Evolutionary conservation across 805 yeast genomes (phyloP), one percentile per base, ranked within the genome.

Genomic region (Zygotorulaspora danielsina): DNA sequence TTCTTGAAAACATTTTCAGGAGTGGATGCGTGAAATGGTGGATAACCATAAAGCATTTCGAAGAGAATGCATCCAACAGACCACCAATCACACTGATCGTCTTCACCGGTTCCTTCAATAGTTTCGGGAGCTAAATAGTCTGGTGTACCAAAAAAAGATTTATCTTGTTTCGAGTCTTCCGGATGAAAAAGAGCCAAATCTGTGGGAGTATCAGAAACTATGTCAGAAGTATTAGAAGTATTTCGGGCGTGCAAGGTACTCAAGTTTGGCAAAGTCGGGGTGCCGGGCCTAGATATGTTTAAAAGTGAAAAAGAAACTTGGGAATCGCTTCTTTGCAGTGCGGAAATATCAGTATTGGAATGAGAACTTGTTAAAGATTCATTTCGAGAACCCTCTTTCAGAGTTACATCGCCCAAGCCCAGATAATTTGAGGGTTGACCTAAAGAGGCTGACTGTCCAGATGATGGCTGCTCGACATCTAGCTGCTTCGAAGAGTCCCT

Each of bases 41-140:
- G 96, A 58, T 78, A 84, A 0, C 98, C 98, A 59, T 82, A 84
- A 28, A 87, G 57, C 56, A 93, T 82, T 63, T 93, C 99, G 67
- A 90, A 93, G 41, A 90, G 64, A 9, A 93, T 87, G 61, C 97
- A 90, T 0, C 99, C 99, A 22, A 90, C 76, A 2, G 97, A 86
- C 99, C 99, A 93, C 98, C 98, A 79, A 49, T 63, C 67, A 46
- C 64, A 46, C 19, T 80, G 75, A 47, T 79, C 88, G 45, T 80
- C 84, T 58, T 90, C 96, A 0, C 84, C 82, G 1, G 73, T 70
- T 27, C 97, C 97, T 29, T 74, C 69, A 45, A 93, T 87, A 0
- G 96, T 89, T 58, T 93, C 99, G 0, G 99, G 99, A 0, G 99
- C 95, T 27, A 94, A 72, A 61, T 93, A 93, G 59, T 93, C 98